Evolutionary conservation across 1,139 yeast genomes (phyloP).

Genomic region (Suhomyces kunorum): DNA sequence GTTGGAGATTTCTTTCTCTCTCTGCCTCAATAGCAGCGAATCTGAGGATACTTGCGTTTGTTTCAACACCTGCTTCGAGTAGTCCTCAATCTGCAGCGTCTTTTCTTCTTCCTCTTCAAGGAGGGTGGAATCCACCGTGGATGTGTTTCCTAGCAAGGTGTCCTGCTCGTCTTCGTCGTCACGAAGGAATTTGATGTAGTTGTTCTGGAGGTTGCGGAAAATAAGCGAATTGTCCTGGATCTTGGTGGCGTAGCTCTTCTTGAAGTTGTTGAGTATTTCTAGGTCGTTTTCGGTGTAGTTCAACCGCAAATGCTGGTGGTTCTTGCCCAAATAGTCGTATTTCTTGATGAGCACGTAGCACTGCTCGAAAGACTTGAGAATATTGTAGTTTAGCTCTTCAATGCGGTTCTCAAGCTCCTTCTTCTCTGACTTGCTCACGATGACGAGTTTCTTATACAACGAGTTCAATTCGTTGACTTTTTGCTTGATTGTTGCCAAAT

Average conservation of each 20-base stretch:
- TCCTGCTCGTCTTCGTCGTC: constrained; percentile 63
- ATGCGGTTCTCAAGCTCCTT: constrained; percentile 67
- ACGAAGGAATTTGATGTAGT: constrained; percentile 73
- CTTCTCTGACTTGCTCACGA: constrained; percentile 85
- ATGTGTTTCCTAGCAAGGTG: constrained; percentile 19
- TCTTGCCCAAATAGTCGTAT: constrained; percentile 53
- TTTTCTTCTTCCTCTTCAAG: constrained; percentile 46
- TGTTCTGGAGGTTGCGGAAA: constrained; percentile 85
- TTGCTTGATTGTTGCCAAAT: constrained; percentile 49
- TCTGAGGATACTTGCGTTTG: constrained; percentile 44
- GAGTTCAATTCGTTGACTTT: constrained; percentile 60
- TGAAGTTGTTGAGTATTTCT: constrained; percentile 73
- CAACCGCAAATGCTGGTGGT: constrained; percentile 35
- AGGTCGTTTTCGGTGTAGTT: constrained; percentile 52
- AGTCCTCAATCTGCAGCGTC: constrained; percentile 26
- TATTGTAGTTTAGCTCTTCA: constrained; percentile 71
- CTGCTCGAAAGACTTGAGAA: constrained; percentile 72
- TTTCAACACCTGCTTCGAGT: constrained; percentile 43
- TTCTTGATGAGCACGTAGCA: constrained; percentile 76
- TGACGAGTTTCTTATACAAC: constrained; percentile 75
- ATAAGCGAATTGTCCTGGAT: constrained; percentile 76
- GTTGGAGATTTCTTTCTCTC: constrained; percentile 87
- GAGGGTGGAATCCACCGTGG: constrained; percentile 21
- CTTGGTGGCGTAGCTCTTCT: constrained; percentile 79
- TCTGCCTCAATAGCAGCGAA: constrained; percentile 56